Base-by-base conservation (phyloP, 2,329 filamentous ascomycete species). In the Fusarium virguliforme region DNA sequence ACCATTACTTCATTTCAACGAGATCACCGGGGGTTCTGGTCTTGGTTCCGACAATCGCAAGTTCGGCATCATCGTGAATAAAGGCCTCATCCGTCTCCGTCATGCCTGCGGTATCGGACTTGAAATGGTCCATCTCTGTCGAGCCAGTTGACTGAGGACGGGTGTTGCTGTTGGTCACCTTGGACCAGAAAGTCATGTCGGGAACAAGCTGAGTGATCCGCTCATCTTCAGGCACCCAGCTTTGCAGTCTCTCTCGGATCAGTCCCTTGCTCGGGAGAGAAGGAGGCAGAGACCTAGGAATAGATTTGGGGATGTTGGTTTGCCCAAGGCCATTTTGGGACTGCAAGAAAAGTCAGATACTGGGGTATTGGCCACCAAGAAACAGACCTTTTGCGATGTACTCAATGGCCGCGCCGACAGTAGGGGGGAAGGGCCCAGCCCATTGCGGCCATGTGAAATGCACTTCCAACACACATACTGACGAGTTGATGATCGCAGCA, bases 1-100 rank as follows among this genome's bases (percentile, higher is more conserved):
- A 10, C 13, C 34, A 76, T 56, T 67, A 84, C 82, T 77, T 81
- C 65, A 88, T 71, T 72, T 89, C 87, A 26, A 89, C 80, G 48
- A 89, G 76, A 69, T 88, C 87, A 43, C 87, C 87, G 3, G 85
- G 78, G n/a, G 65, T 69, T 12, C 74, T 72, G 1, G 73, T 69
- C 28, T 72, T 75, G 10, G 76, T 68, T 7, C 76, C 76, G 28
- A 79, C 70, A 51, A 73, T 65, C 32, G 68, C 62, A 30, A 72
- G 51, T 37, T 78, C 78, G 10, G 65, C 68, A 60, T 78, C 78
- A 9, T 75, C 65, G 8, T 73, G 56, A 73, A 69, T 54, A 82
- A 74, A 34, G 71, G 76, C 62, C 74, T 78, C 66, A 72, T 61
- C 34, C 15, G 55, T 60, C 13, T 78, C 74, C 4, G 73, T 41